Evolutionary conservation across 371 early-diverging fungal species (phyloP), one percentile per base, ranked within the genome.

Genomic region (Mucor saturninus): DNA sequence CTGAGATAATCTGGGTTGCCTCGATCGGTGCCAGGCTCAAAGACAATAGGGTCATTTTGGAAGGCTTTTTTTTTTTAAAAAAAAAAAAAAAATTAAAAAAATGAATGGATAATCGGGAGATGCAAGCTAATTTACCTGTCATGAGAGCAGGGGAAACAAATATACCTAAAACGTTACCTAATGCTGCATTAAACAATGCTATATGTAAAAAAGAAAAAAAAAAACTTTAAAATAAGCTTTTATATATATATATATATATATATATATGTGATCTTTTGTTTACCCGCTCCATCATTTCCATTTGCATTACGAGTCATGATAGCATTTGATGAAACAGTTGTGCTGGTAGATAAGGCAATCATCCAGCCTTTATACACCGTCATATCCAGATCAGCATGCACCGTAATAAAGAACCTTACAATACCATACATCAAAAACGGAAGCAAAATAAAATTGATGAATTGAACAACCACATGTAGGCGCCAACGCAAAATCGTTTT

Each of bases 271-370:
- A 3, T 10, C 30, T 1, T 50, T 1, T 29, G 35, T n/a, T 54
- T 71, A 76, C 76, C 80, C 50, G 71, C 74, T 38, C 87, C 82
- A 65, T 90, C 91, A 65, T 85, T 89, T 35, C 92, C 91, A 32
- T 73, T 69, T 0, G 91, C 89, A 60, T 86, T 86, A 46, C 86
- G 80, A 14, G 92, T 92, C 91, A 90, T 90, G 65, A 90, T 81
- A 2, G 86, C 85, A 71, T 91, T 90, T n/a, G 92, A 90, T 8
- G 89, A 87, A 42, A 92, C 88, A 1, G 92, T 92, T 0, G 92
- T 91, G 6, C 90, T 91, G 3, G 87, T 89, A 0, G 87, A 83
- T 28, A 85, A 73, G 21, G 88, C 86, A 58, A 91, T 85, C 26
- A 89, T 77, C 72, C 88, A 77, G 14, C 90, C 92, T 35, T 85